Evolutionary conservation across 768 basidiomycete genomes (phyloP).

Genomic region (Lactifluus piperatus): DNA sequence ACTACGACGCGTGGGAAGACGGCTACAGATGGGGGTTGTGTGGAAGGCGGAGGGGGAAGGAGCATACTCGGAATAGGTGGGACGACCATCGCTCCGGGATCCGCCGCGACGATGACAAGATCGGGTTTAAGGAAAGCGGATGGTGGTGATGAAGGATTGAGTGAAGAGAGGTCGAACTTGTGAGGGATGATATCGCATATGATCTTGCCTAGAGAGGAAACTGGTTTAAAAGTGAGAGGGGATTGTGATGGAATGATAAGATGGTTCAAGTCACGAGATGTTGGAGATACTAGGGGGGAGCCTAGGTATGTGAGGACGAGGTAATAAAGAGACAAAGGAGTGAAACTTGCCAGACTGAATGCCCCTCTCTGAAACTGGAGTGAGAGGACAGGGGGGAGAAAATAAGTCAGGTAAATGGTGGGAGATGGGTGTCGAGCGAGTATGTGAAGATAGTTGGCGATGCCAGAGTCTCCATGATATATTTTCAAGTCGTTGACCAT

Average conservation of each 20-base stretch:
- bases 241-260: background rate
- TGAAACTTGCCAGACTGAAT: background rate
- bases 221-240: slow-evolving; percentile 19
- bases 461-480: slow-evolving; percentile 84
- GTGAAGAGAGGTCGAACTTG: slow-evolving; percentile 26
- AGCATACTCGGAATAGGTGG: slow-evolving; percentile 23
- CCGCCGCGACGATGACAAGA: slow-evolving; percentile 15
- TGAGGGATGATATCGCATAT: slow-evolving; percentile 55
- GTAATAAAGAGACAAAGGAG: no score
- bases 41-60: slow-evolving; percentile 11
- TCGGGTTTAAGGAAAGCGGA: slow-evolving; percentile 16
- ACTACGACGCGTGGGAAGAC: slow-evolving; percentile 52
- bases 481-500: slow-evolving; percentile 80
- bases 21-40: slow-evolving; percentile 22
- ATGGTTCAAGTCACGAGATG: background rate
- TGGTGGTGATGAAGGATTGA: slow-evolving; percentile 17
- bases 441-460: slow-evolving; percentile 43
- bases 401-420: slow-evolving; percentile 21
- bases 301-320: background rate
- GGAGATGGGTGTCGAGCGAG: slow-evolving; percentile 25
- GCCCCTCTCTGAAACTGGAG: slow-evolving; percentile 17
- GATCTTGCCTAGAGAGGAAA: slow-evolving; percentile 34
- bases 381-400: slow-evolving; percentile 4
- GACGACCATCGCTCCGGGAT: slow-evolving; percentile 20
- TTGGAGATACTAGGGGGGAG: background rate